These are phyloP conservation scores for Malus sylvestris DNA, from an alignment of 306 rosid species.

Conservation along the genomic window DNA sequence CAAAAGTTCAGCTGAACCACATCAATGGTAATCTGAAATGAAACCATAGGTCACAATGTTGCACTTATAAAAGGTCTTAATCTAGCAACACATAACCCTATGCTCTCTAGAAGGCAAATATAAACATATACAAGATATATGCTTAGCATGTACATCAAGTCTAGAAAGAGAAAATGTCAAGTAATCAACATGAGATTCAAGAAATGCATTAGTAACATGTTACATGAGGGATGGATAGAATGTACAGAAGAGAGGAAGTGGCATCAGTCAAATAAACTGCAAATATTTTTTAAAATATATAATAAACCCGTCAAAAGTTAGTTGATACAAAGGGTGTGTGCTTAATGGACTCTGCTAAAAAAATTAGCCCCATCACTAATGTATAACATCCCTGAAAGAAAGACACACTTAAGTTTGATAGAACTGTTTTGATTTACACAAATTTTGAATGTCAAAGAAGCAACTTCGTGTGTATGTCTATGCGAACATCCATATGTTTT, in stretches of 20 bases:
- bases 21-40: not conserved
- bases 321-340: not conserved
- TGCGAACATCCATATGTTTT: not conserved
- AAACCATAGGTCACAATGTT: not conserved
- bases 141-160: not conserved
- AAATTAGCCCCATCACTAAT: not conserved
- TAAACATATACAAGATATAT: too few relatives aligned
- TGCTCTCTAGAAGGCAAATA: not conserved
- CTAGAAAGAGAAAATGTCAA: not conserved
- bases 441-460: not conserved
- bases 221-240: not conserved
- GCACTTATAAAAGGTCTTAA: not conserved
- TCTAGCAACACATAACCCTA: not conserved
- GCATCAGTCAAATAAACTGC: not conserved
- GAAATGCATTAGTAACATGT: not conserved
- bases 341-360: not conserved
- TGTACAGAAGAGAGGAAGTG: not conserved
- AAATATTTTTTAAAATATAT: too few relatives aligned
- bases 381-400: not conserved
- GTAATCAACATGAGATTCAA: not conserved
- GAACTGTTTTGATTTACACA: not conserved
- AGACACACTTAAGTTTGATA: not conserved
- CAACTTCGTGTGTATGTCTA: not conserved
- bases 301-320: not conserved
- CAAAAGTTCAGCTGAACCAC: not conserved